Conservation (phyloP, 2,329 filamentous ascomycete genomes). For the Colletotrichum spinosum region DNA sequence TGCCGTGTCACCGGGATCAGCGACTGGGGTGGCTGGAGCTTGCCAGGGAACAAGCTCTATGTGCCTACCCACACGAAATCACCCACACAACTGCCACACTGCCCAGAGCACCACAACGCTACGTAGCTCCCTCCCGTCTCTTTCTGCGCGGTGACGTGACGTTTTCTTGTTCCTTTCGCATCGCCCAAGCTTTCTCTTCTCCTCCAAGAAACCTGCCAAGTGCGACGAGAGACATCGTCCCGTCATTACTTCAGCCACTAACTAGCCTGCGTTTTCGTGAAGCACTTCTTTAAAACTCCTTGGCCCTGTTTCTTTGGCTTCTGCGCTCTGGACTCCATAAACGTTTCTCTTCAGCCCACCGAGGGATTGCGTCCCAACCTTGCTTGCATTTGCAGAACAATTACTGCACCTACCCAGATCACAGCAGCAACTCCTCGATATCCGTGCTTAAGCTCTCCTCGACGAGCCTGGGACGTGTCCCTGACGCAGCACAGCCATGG, state of each 20-base stretch:
- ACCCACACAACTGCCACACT: no score
- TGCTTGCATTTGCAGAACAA: not conserved
- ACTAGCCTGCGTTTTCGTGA: not conserved
- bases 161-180: constrained; percentile 5
- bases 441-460: constrained; percentile 31
- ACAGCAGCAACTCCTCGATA: not conserved
- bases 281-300: not conserved
- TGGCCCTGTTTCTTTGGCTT: not conserved
- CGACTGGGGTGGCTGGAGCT: no score
- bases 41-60: no score
- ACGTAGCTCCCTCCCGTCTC: constrained; percentile 26
- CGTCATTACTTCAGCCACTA: constrained; percentile 36
- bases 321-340: not conserved
- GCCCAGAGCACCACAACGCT: no score
- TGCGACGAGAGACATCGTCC: constrained; percentile 22
- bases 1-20: constrained; percentile 20
- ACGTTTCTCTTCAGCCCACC: not conserved
- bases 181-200: constrained; percentile 27
- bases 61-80: no score
- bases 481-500: constrained; percentile 25
- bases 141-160: constrained; percentile 37
- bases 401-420: not conserved
- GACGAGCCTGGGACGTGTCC: constrained; percentile 27
- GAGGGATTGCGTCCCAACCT: constrained; percentile 21
- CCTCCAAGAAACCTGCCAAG: constrained; percentile 35